Evolutionary conservation across 306 rosid species (phyloP).

Genomic region (Cicer bijugum): DNA sequence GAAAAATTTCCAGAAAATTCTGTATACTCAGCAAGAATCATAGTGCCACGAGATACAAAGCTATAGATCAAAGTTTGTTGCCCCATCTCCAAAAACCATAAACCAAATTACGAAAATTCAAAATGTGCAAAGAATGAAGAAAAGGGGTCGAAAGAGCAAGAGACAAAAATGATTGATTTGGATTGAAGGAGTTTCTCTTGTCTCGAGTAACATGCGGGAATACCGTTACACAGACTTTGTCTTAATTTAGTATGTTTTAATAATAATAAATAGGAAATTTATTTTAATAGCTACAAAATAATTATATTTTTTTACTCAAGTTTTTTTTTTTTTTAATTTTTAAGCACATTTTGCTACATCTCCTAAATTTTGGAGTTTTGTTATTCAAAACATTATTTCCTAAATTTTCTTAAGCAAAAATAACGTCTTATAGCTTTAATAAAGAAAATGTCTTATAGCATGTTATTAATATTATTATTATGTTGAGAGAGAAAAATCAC

Average conservation of each 20-base stretch:
- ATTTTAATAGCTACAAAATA: not conserved
- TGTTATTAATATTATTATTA: no score
- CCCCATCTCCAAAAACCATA: constrained; percentile 64
- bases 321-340: not conserved
- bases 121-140: constrained; percentile 31
- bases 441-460: no score
- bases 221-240: not conserved
- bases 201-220: constrained; percentile 42
- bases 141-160: constrained; percentile 29
- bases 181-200: constrained; percentile 27
- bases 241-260: constrained; percentile 42
- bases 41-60: constrained; percentile 88
- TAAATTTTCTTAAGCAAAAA: not conserved
- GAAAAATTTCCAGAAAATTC: constrained; percentile 84
- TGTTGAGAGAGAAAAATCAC: no score
- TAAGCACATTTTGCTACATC: not conserved
- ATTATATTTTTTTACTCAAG: not conserved
- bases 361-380: no score
- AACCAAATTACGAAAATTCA: constrained; percentile 7
- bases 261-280: constrained; percentile 13
- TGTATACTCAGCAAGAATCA: constrained; percentile 82
- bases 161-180: constrained; percentile 51
- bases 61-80: constrained; percentile 94
- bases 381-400: not conserved
- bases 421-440: no score